phyloP scores from a whole-genome alignment of 306 rosid species.

The Trifolium repens region DNA sequence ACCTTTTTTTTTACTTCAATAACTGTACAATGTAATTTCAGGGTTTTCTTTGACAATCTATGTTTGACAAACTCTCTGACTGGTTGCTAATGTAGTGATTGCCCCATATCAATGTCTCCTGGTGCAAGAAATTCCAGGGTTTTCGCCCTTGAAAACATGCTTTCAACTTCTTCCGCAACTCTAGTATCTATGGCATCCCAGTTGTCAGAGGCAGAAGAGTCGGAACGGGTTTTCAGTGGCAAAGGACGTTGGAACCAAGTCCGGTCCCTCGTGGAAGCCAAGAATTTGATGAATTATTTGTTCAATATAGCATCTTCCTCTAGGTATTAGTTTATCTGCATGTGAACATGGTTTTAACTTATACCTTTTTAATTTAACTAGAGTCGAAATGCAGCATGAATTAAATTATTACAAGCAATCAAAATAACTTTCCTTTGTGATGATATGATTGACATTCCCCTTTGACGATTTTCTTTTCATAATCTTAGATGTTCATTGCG shows the following conservation, averaged over 20 bases:
- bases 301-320: conserved; percentile 86
- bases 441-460: conserved; percentile 28
- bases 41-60: conserved; percentile 18
- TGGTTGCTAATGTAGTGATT: conserved; percentile 57
- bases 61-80: conserved; percentile 31
- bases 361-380: background rate
- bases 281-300: conserved; percentile 81
- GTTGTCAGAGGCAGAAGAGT: conserved; percentile 95
- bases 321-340: conserved; percentile 57
- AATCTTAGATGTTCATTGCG: conserved; percentile 64
- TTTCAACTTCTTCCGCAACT: conserved; percentile 78
- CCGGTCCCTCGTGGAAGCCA: conserved; percentile 84
- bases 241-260: conserved; percentile 95
- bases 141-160: conserved; percentile 92
- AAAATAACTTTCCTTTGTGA: background rate
- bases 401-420: conserved; percentile 25
- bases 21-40: conserved; percentile 13
- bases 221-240: conserved; percentile 79
- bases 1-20: conserved; percentile 1
- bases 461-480: conserved; percentile 5
- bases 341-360: conserved; percentile 13
- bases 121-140: conserved; percentile 89
- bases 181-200: conserved; percentile 95
- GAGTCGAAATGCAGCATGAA: background rate
- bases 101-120: conserved; percentile 70